phyloP scores from a whole-genome alignment of 257 asterid species.

The Linderniella brevidens region DNA sequence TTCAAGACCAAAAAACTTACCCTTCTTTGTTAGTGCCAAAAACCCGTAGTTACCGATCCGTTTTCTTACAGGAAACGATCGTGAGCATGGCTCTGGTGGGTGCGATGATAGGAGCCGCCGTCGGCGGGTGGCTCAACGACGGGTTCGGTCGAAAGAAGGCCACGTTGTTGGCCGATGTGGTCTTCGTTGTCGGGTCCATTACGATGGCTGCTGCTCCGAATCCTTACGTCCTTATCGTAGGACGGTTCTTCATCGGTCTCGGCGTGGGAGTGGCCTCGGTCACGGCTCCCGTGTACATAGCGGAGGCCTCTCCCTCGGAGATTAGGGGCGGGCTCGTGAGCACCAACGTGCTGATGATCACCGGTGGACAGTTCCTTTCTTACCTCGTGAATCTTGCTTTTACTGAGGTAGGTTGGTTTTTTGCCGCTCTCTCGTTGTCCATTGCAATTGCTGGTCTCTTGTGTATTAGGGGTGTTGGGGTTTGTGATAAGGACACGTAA shows the following conservation, averaged over 20 bases:
- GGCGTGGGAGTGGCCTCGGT: slow-evolving; percentile 96
- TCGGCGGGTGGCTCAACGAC: slow-evolving; percentile 89
- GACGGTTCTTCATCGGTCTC: slow-evolving; percentile 69
- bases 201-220: slow-evolving; percentile 75
- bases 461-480: not conserved
- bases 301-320: slow-evolving; percentile 90
- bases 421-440: slow-evolving; percentile 4
- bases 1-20: not conserved
- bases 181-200: slow-evolving; percentile 57
- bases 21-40: not conserved
- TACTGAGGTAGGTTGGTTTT: slow-evolving; percentile 59
- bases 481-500: not conserved
- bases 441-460: not conserved
- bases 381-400: slow-evolving; percentile 92
- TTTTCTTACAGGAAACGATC: slow-evolving; percentile 58
- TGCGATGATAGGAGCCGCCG: slow-evolving; percentile 78
- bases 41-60: slow-evolving; percentile 1
- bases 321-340: slow-evolving; percentile 92
- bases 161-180: slow-evolving; percentile 80
- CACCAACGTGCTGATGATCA: slow-evolving; percentile 93
- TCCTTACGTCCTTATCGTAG: slow-evolving; percentile 72
- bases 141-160: slow-evolving; percentile 82
- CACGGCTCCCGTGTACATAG: slow-evolving; percentile 91
- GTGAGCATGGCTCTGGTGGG: slow-evolving; percentile 98
- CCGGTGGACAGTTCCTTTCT: slow-evolving; percentile 94